Evolutionary conservation across 208 protist genomes (phyloP), one percentile per base, ranked within the genome.

Genomic region (Novymonas esmeraldas): DNA sequence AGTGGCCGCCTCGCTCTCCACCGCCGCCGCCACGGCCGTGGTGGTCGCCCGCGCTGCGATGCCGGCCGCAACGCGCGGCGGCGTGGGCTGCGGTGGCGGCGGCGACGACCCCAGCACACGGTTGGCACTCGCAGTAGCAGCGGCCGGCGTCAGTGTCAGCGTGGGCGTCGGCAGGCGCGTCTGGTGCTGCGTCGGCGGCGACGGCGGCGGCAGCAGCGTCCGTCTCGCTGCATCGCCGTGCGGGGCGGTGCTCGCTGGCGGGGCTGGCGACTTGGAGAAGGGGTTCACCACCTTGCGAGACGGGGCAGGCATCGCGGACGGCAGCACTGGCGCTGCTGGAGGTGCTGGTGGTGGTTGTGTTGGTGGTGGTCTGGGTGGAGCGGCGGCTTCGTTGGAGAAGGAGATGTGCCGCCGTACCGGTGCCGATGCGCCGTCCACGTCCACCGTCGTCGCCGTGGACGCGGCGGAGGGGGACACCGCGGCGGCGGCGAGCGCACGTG

Each of bases 271-370:
- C 41, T 63, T 71, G 2, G 63, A 70, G 71, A 89, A 89, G 2
- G 82, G 82, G 33, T 89, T 85, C 36, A 41, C 34, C n/a, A 76
- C 48, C 38, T 78, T 82, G 34, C 38, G 73, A 13, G 55, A 14
- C 11, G 26, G 45, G 0, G 20, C 39, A 4, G 26, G 28, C 7
- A 22, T 36, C 14, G 20, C 50, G 6, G 29, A 9, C 22, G 6
- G 54, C 10, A 2, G 13, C 10, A 5, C n/a, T 28, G 20, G 62
- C 29, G 51, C 33, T 42, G 58, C 26, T 48, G 7, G 45, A 16
- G 2, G 49, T 6, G 58, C 42, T 28, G 62, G 33, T 36, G 44
- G 33, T 44, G 28, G 46, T 34, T 20, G 9, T 56, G 54, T 6
- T 20, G n/a, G 18, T 44, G 10, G 33, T 44, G 10, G 36, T 39